Conservation (phyloP, 192 early-diverging fungal genomes). For the Allomyces javanicus region DNA sequence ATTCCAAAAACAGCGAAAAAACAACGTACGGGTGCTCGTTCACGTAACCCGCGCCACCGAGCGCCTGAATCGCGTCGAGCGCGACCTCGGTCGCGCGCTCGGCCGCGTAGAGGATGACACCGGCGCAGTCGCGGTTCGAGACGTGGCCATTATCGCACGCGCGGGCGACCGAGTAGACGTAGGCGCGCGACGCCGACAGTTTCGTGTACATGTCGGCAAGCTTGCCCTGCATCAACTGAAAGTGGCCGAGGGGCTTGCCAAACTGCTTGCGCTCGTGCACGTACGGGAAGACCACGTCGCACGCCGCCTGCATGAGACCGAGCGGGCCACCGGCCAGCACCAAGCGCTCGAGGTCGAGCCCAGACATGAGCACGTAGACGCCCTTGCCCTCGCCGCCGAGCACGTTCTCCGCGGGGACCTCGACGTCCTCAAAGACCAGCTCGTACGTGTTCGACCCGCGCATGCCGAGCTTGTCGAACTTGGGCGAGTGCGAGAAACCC, state of each 20-base stretch:
- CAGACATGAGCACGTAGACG: constrained; percentile 89
- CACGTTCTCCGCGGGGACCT: constrained; percentile 74
- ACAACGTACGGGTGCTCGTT: constrained; percentile 52
- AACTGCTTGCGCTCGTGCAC: constrained; percentile 78
- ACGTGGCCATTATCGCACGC: constrained; percentile 40
- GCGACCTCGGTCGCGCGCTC: constrained; percentile 86
- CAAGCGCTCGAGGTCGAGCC: constrained; percentile 59
- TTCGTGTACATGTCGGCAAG: constrained; percentile 97
- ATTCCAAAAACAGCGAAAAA: constrained; percentile 2
- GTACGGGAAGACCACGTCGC: constrained; percentile 69
- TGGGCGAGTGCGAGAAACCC: constrained; percentile 66
- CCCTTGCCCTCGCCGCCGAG: constrained; percentile 65
- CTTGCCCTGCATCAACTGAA: constrained; percentile 87
- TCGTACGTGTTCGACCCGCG: constrained; percentile 89
- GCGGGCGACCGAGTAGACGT: constrained; percentile 74
- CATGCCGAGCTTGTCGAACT: constrained; percentile 92
- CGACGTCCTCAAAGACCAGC: constrained; percentile 82
- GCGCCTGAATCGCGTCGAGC: constrained; percentile 79
- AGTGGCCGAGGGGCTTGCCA: constrained; percentile 60
- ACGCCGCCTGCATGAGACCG: constrained; percentile 75
- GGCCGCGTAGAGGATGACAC: constrained; percentile 78
- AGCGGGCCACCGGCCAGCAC: constrained; percentile 79
- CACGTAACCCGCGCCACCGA: constrained; percentile 90
- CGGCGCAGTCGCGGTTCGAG: constrained; percentile 57
- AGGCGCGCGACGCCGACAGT: constrained; percentile 67